phyloP scores from a whole-genome alignment of 768 basidiomycete species.

The Mycena belliarum region DNA sequence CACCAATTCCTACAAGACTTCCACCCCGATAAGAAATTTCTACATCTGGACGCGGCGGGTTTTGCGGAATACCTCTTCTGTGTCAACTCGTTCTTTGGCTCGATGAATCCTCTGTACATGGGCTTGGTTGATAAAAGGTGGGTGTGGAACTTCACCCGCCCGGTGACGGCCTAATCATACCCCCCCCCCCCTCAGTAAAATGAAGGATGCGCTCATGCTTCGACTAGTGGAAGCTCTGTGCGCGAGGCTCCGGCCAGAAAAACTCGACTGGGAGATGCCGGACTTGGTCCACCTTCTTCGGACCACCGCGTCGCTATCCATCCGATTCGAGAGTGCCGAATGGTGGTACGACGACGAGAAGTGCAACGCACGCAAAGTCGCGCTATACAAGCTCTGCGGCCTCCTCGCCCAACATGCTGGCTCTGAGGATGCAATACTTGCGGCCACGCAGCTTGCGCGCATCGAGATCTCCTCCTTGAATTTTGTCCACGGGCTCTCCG shows the following conservation, averaged over 20 bases:
- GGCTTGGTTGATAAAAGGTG: not conserved
- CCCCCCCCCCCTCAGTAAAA: not conserved
- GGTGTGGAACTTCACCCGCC: not conserved
- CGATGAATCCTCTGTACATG: not conserved
- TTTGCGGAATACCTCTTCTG: not conserved
- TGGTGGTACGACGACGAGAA: not conserved
- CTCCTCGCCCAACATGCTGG: not conserved
- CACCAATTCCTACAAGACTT: not conserved
- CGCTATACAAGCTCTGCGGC: not conserved
- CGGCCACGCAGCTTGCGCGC: not conserved
- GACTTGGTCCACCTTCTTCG: not conserved
- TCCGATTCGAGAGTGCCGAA: not conserved
- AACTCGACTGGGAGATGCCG: not conserved
- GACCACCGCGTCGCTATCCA: not conserved
- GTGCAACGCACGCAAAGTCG: not conserved
- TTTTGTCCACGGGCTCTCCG: not conserved
- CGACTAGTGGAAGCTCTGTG: not conserved
- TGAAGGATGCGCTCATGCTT: not conserved
- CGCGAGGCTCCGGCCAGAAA: not conserved
- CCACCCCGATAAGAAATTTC: not conserved
- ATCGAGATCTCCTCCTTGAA: not conserved
- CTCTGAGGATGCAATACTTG: not conserved
- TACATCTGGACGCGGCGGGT: not conserved
- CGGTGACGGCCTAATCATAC: not conserved
- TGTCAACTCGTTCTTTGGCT: not conserved